Conservation (phyloP, 495 filamentous ascomycete species). For the Pseudevernia furfuracea region DNA sequence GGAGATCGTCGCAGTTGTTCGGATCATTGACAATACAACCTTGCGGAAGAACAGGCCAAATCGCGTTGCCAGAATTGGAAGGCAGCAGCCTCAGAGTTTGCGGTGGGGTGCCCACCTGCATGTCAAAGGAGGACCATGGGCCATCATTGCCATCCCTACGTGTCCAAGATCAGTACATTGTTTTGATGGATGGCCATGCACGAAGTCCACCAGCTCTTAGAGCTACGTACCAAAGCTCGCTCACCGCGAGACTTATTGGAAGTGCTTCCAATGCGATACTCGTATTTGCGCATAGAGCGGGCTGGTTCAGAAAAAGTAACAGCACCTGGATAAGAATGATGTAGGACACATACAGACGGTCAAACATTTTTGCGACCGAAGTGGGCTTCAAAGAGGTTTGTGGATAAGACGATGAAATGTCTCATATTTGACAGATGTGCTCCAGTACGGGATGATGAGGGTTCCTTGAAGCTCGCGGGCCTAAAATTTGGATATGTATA, state of each 20-base stretch:
- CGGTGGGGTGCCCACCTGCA: conserved; percentile 33
- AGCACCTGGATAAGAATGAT: no score
- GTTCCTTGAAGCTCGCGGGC: no score
- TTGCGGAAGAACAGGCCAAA: conserved; percentile 32
- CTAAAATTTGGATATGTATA: no score
- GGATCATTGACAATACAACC: conserved; percentile 32
- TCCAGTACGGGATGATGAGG: no score
- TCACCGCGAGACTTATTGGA: not conserved
- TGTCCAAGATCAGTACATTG: not conserved
- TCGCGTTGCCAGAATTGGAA: conserved; percentile 29
- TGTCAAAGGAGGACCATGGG: conserved; percentile 35
- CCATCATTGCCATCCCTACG: conserved; percentile 33
- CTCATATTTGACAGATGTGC: no score
- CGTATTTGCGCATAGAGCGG: not conserved
- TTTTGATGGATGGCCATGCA: no score
- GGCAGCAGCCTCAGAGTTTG: conserved; percentile 30
- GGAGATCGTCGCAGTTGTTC: conserved; percentile 25
- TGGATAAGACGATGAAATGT: no score
- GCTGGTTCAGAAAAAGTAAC: no score
- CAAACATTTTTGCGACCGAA: no score
- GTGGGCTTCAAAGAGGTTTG: no score
- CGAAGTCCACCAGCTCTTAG: not conserved
- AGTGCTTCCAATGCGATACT: not conserved
- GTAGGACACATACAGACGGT: no score
- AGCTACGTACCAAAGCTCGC: not conserved